Percentiles rank a stretch among this genome's conserved stretches.
phyloP scores from a whole-genome alignment of 2,329 filamentous ascomycete genomes.

The Alternaria conjuncta region DNA sequence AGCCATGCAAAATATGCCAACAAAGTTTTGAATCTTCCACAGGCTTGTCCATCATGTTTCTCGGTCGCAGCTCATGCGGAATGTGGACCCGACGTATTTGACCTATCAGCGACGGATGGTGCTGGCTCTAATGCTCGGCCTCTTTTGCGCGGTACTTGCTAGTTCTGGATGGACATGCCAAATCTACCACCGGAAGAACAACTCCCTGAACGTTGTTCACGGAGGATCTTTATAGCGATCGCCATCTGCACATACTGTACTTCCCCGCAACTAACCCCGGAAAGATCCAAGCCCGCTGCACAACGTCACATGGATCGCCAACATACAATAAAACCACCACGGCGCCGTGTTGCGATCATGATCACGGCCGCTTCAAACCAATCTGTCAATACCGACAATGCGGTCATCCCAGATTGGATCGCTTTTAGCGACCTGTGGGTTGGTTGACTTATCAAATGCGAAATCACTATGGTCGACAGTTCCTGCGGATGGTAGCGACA shows the following conservation, averaged over 20 bases:
- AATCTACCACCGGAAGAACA: background rate
- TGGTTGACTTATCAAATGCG: background rate
- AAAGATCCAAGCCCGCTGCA: background rate
- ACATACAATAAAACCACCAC: background rate
- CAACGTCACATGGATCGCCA: background rate
- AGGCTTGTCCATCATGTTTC: too few relatives aligned
- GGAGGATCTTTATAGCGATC: constrained; percentile 14
- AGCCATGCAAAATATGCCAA: too few relatives aligned
- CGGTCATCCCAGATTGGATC: background rate
- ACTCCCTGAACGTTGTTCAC: background rate
- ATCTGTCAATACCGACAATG: background rate
- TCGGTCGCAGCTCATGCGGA: too few relatives aligned
- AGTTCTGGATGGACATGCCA: background rate
- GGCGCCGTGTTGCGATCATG: background rate
- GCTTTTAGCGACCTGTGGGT: background rate
- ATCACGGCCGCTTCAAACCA: fast-evolving
- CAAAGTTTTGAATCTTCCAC: fast-evolving
- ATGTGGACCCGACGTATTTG: fast-evolving
- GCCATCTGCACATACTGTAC: background rate
- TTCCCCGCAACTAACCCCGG: constrained; percentile 7
- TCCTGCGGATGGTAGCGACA: constrained; percentile 26
- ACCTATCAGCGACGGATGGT: background rate
- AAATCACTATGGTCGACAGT: constrained; percentile 28
- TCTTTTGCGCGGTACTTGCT: background rate
- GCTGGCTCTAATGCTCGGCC: background rate